phyloP scores from a whole-genome alignment of 192 early-diverging fungal genomes.

The Coemansia sp. region DNA sequence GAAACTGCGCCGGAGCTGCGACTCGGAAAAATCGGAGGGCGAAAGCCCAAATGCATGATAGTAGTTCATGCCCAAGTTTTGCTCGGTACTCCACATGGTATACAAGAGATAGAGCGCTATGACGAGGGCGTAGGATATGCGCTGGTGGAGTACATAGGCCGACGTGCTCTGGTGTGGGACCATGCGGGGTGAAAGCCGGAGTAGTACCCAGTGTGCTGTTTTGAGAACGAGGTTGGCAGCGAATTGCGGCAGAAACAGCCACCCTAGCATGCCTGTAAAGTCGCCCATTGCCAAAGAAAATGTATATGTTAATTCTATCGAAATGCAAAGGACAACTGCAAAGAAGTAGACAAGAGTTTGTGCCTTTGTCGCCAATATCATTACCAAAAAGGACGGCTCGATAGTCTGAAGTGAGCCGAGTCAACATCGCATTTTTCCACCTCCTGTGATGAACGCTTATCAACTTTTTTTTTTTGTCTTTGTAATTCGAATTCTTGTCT shows the following conservation, averaged over 20 bases:
- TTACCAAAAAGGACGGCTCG: not conserved
- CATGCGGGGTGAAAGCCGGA: conserved; percentile 22
- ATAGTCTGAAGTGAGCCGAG: not conserved
- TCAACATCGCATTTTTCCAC: not conserved
- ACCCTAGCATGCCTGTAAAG: conserved; percentile 38
- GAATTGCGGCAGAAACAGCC: conserved; percentile 47
- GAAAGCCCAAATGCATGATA: conserved; percentile 52
- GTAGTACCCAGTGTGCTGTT: conserved; percentile 33
- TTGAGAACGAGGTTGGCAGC: conserved; percentile 35
- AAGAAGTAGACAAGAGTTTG: not conserved
- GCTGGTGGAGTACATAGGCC: conserved; percentile 34
- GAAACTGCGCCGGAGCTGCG: conserved; percentile 50
- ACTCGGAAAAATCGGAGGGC: conserved; percentile 19
- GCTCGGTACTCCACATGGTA: conserved; percentile 44
- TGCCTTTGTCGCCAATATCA: not conserved
- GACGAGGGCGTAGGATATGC: conserved; percentile 43
- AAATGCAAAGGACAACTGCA: not conserved
- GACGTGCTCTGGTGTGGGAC: conserved; percentile 40
- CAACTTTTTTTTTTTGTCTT: not conserved
- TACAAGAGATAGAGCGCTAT: conserved; percentile 38
- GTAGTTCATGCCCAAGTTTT: conserved; percentile 35
- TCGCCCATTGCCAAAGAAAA: conserved; percentile 11
- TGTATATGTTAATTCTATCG: not conserved
- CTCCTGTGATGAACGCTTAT: not conserved
- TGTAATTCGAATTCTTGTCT: not conserved